phyloP scores from a whole-genome alignment of 768 basidiomycete genomes.

The Rhodosporidiobolus odoratus region DNA sequence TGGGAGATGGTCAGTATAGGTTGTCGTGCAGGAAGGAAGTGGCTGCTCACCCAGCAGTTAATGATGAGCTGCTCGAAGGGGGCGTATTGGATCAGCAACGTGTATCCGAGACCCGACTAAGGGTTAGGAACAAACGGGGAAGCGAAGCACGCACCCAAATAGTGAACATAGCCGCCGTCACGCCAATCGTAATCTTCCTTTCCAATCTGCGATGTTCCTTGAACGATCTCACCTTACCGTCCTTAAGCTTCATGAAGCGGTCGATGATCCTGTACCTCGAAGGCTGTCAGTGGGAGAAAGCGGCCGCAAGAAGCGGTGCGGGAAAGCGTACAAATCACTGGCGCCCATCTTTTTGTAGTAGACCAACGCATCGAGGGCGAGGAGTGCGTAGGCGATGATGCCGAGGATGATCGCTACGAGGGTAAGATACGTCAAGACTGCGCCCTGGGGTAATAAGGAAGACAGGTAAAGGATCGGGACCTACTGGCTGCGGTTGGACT shows the following conservation, averaged over 20 bases:
- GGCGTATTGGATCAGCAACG: neutral
- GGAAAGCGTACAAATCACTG: slow-evolving; percentile 6
- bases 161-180: neutral
- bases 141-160: slow-evolving; percentile 5
- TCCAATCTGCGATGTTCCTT: slow-evolving; percentile 16
- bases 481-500: neutral
- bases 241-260: neutral
- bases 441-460: neutral
- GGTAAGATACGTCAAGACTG: neutral
- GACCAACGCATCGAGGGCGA: slow-evolving; percentile 5
- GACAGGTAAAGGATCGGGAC: neutral
- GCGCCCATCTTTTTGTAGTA: slow-evolving; percentile 2
- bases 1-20: too few species aligned
- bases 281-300: neutral
- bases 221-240: neutral
- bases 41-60: too few species aligned
- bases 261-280: slow-evolving; percentile 2
- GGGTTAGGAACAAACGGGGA: too few species aligned
- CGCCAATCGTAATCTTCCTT: neutral
- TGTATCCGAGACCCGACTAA: neutral
- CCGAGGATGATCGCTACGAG: slow-evolving; percentile 11
- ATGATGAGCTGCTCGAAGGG: neutral
- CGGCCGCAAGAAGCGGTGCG: fast-evolving
- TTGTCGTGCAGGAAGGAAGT: too few species aligned
- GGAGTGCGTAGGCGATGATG: slow-evolving; percentile 6